Conservation (phyloP, 163 green algal genomes). For the Chloroidium sp. region DNA sequence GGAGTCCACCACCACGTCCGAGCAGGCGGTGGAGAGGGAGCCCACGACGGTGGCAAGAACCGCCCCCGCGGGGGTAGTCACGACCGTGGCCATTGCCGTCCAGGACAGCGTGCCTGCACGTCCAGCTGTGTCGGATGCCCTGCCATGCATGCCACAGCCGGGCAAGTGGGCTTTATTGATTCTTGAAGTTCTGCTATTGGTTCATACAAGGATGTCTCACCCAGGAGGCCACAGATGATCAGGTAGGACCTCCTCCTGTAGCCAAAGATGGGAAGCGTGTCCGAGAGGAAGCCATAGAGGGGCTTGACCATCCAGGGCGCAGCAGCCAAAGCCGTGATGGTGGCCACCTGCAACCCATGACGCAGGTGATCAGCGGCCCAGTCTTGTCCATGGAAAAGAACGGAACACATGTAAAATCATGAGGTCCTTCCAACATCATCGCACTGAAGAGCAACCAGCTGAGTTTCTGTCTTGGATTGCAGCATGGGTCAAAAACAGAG, state of each 20-base stretch:
- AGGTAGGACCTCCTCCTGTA: slow-evolving; percentile 83
- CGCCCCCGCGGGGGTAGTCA: slow-evolving; percentile 31
- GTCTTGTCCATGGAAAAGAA: not conserved
- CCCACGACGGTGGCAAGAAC: slow-evolving; percentile 47
- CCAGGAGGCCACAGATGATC: slow-evolving; percentile 56
- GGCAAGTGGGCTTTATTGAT: too few species aligned
- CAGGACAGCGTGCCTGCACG: slow-evolving; percentile 42
- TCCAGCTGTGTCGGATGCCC: not conserved
- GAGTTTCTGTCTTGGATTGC: not conserved
- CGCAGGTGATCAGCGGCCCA: not conserved
- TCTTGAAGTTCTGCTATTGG: too few species aligned
- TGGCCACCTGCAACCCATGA: slow-evolving; percentile 38
- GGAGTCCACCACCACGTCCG: slow-evolving; percentile 90
- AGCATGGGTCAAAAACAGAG: not conserved
- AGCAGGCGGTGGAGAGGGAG: slow-evolving; percentile 58
- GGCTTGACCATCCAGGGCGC: slow-evolving; percentile 87
- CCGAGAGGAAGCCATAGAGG: slow-evolving; percentile 87
- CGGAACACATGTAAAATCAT: not conserved
- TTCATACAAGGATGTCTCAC: slow-evolving; percentile 12
- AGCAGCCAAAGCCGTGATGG: slow-evolving; percentile 44
- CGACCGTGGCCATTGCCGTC: slow-evolving; percentile 36
- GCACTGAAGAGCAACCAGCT: not conserved
- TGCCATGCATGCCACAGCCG: too few species aligned
- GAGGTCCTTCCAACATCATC: not conserved
- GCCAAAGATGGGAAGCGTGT: slow-evolving; percentile 83